These are phyloP conservation scores for Plasmodium blacklocki DNA, from an alignment of 169 alveolate genomes.

Conservation along the genomic window DNA sequence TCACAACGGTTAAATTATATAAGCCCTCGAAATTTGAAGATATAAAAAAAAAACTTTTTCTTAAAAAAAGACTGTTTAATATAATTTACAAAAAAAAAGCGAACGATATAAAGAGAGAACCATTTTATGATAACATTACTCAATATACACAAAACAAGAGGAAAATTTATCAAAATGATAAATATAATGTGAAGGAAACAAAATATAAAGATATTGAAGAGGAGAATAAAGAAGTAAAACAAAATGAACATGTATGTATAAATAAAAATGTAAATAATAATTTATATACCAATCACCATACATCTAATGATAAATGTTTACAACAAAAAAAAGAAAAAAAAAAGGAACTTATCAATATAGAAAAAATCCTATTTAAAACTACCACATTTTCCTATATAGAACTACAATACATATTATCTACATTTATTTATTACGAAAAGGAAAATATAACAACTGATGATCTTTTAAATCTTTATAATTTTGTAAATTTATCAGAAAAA, in stretches of 20 bases:
- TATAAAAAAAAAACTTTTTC: constrained; percentile 50
- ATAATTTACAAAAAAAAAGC: constrained; percentile 10
- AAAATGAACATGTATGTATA: too few relatives aligned
- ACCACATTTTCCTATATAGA: constrained; percentile 56
- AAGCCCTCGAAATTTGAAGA: constrained; percentile 67
- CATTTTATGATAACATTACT: constrained; percentile 26
- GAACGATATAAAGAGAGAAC: background rate
- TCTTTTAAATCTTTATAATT: constrained; percentile 27
- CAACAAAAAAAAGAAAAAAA: background rate
- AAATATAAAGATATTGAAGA: too few relatives aligned
- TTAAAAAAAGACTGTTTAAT: constrained; percentile 51
- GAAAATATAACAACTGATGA: constrained; percentile 23
- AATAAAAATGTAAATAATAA: too few relatives aligned
- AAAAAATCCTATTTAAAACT: constrained; percentile 47
- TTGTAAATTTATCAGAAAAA: constrained; percentile 63
- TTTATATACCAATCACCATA: too few relatives aligned
- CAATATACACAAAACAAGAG: constrained; percentile 27
- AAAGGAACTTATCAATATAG: constrained; percentile 26
- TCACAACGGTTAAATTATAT: constrained; percentile 53
- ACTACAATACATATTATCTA: constrained; percentile 49
- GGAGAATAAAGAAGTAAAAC: too few relatives aligned
- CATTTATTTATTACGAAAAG: constrained; percentile 63
- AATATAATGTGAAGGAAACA: constrained; percentile 33
- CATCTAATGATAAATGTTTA: too few relatives aligned
- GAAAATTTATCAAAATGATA: constrained; percentile 59